phyloP scores from a whole-genome alignment of 495 filamentous ascomycete species.

The Usnea hakonensis region DNA sequence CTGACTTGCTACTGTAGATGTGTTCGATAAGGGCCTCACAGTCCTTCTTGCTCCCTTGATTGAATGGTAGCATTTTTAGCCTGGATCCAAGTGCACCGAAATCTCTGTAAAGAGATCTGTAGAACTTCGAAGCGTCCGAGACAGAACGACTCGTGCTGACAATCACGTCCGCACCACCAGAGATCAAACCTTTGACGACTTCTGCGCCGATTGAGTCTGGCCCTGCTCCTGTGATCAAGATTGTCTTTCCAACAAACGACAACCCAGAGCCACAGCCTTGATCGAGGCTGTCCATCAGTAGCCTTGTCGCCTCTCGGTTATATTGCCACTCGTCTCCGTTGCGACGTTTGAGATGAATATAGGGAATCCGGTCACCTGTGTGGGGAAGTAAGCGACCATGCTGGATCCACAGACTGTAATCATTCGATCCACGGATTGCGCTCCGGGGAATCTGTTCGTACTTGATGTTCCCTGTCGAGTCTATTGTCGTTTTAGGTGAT shows the following conservation, averaged over 20 bases:
- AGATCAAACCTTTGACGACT: not conserved
- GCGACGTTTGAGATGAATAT: not conserved
- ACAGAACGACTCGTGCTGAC: not conserved
- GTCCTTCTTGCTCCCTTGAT: conserved; percentile 30
- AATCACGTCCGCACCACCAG: not conserved
- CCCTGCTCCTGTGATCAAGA: not conserved
- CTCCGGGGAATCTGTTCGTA: not conserved
- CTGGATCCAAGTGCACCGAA: no score
- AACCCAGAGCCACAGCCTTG: not conserved
- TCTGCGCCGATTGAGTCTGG: not conserved
- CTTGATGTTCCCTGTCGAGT: not conserved
- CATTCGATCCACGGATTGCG: not conserved
- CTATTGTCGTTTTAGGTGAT: not conserved
- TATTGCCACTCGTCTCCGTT: not conserved
- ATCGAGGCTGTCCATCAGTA: not conserved
- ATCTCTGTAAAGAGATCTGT: no score
- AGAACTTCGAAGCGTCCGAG: not conserved
- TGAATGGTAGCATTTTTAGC: conserved; percentile 26
- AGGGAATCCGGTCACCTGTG: not conserved
- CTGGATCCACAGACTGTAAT: not conserved
- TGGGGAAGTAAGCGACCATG: not conserved
- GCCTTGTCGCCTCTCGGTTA: not conserved
- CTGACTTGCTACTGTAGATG: conserved; percentile 20
- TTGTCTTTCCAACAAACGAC: not conserved
- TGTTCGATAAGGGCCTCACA: conserved; percentile 20